These are phyloP conservation scores for Trichomonas vaginalis DNA, from an alignment of 208 protist genomes.

Conservation along the genomic window DNA sequence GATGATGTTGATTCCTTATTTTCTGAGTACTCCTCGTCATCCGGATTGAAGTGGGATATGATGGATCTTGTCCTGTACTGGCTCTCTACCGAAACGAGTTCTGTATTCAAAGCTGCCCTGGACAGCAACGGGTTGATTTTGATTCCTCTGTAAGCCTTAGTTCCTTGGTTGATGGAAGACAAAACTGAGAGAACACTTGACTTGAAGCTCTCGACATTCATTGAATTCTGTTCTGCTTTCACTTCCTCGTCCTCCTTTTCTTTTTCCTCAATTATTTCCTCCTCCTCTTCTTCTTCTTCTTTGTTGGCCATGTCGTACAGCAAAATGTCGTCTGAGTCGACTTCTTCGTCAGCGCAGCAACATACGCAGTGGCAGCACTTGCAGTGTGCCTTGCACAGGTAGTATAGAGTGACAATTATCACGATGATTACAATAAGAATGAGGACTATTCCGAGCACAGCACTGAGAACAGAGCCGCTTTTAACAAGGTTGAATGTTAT, in stretches of 20 bases:
- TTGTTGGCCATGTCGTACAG: too few relatives aligned
- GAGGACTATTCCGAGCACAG: not conserved
- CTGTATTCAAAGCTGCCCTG: not conserved
- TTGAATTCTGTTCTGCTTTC: not conserved
- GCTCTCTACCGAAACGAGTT: not conserved
- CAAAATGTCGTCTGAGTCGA: not conserved
- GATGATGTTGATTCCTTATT: too few relatives aligned
- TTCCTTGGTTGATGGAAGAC: not conserved
- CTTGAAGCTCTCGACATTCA: not conserved
- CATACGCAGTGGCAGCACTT: not conserved
- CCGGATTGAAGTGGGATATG: not conserved
- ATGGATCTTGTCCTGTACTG: not conserved
- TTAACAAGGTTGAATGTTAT: not conserved
- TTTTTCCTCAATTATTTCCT: not conserved
- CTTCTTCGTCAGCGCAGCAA: not conserved
- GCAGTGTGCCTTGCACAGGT: not conserved
- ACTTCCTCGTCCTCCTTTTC: not conserved
- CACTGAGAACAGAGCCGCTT: not conserved
- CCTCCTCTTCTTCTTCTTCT: not conserved
- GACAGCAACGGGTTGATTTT: not conserved
- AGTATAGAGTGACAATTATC: not conserved
- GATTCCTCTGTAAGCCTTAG: not conserved
- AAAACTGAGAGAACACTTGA: not conserved
- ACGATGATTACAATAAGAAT: not conserved
- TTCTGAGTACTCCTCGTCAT: not conserved